These are phyloP conservation scores for Stagonosporopsis rhizophila DNA, from an alignment of 2,329 filamentous ascomycete genomes.

Conservation along the genomic window DNA sequence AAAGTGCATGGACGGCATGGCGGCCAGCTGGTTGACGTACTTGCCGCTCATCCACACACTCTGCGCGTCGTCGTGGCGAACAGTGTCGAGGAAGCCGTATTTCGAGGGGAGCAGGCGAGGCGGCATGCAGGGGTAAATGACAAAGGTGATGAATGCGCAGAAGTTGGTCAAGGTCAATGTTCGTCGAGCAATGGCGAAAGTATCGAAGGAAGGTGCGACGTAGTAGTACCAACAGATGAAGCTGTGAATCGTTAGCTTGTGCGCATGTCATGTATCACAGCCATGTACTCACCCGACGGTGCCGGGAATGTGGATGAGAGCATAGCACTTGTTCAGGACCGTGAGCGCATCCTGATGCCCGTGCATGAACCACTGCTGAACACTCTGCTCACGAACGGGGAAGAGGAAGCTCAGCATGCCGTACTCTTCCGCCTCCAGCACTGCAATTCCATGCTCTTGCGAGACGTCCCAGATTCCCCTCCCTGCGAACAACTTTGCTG, in stretches of 20 bases:
- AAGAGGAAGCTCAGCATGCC: constrained; percentile 60
- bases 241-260: constrained; percentile 42
- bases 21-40: constrained; percentile 56
- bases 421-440: constrained; percentile 64
- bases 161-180: constrained; percentile 62
- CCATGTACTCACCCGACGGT: constrained; percentile 60
- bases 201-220: constrained; percentile 59
- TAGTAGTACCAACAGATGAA: constrained; percentile 72
- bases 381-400: constrained; percentile 59
- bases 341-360: constrained; percentile 62
- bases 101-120: constrained; percentile 55
- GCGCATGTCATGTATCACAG: constrained; percentile 22
- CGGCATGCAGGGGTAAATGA: constrained; percentile 62
- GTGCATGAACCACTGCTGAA: constrained; percentile 65
- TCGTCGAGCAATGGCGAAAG: constrained; percentile 54
- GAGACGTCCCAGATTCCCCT: constrained; percentile 63
- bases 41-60: constrained; percentile 57
- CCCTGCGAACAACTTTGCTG: constrained; percentile 60
- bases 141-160: constrained; percentile 60
- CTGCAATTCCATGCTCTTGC: constrained; percentile 61
- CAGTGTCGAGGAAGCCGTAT: constrained; percentile 57
- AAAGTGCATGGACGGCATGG: constrained; percentile 62
- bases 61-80: constrained; percentile 56
- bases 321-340: constrained; percentile 65
- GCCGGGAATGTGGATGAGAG: constrained; percentile 66